A percentile compares a stretch with the other conserved stretches of the same genome.
Evolutionary conservation across 1,284 basidiomycete genomes (phyloP).

Genomic region (Schizophyllum amplum): DNA sequence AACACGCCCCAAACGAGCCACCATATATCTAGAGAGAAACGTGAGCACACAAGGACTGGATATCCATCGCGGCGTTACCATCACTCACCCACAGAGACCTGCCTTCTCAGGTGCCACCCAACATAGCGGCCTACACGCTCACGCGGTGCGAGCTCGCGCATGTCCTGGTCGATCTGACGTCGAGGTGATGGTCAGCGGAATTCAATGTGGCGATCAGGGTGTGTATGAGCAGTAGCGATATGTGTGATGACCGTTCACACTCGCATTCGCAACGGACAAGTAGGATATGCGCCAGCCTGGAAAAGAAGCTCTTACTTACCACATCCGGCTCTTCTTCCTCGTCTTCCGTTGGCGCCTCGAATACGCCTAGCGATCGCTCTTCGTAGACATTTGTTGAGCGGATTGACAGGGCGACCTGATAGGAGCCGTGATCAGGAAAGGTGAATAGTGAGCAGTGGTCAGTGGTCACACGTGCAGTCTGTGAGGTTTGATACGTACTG

Average conservation of each 20-base stretch:
- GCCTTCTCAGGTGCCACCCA: constrained; percentile 56
- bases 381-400: constrained; percentile 79
- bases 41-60: background rate
- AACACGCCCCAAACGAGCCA: constrained; percentile 58
- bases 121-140: constrained; percentile 50
- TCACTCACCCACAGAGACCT: constrained; percentile 40
- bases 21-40: constrained; percentile 41
- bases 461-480: constrained; percentile 37
- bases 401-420: constrained; percentile 54
- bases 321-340: constrained; percentile 39
- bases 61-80: background rate
- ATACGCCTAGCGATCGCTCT: constrained; percentile 62
- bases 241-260: too few relatives aligned
- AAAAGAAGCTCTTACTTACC: too few relatives aligned
- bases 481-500: background rate
- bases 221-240: too few relatives aligned
- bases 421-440: background rate
- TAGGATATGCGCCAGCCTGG: too few relatives aligned
- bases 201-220: too few relatives aligned
- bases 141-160: constrained; percentile 22
- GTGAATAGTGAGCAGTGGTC: constrained; percentile 11
- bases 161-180: background rate
- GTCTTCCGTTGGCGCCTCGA: constrained; percentile 42
- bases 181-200: too few relatives aligned
- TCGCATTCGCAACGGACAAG: too few relatives aligned